Evolutionary conservation across 495 filamentous ascomycete species (phyloP).

Genomic region (Penicillium fimorum): DNA sequence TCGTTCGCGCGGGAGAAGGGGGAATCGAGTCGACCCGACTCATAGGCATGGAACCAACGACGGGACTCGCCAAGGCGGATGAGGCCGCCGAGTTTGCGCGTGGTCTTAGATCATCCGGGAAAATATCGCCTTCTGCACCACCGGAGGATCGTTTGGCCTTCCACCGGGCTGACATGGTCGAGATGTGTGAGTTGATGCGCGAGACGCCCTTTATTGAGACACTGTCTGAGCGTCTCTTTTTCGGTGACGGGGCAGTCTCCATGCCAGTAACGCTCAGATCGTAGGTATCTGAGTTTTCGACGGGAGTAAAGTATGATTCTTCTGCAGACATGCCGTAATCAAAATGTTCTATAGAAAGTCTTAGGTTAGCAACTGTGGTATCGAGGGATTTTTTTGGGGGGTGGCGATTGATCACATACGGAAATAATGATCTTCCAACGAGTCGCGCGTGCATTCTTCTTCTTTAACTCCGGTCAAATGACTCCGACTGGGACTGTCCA

Average conservation of each 20-base stretch:
- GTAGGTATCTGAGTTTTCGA: constrained; percentile 51
- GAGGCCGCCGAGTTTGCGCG: constrained; percentile 61
- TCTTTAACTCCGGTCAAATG: constrained; percentile 55
- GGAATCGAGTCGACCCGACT: constrained; percentile 59
- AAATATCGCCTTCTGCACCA: constrained; percentile 44
- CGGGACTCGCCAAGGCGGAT: constrained; percentile 64
- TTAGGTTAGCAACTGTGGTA: constrained; percentile 11
- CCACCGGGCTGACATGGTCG: constrained; percentile 68
- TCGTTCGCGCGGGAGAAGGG: constrained; percentile 63
- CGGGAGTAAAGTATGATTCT: constrained; percentile 32
- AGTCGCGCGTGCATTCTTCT: constrained; percentile 44
- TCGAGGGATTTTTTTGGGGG: constrained; percentile 6
- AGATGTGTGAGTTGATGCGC: constrained; percentile 67
- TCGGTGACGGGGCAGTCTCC: constrained; percentile 53
- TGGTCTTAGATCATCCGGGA: constrained; percentile 40
- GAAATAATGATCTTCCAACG: constrained; percentile 48
- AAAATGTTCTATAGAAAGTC: constrained; percentile 35
- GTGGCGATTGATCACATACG: constrained; percentile 32
- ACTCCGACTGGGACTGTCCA: constrained; percentile 48
- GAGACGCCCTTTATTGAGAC: constrained; percentile 63
- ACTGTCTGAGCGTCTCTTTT: constrained; percentile 65
- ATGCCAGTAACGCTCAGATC: constrained; percentile 61
- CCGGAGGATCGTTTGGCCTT: constrained; percentile 53
- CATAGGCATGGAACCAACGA: constrained; percentile 39
- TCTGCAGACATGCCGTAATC: constrained; percentile 34